phyloP scores from a whole-genome alignment of 2,329 filamentous ascomycete species.

The Zelopaecilomyces penicillatus region DNA sequence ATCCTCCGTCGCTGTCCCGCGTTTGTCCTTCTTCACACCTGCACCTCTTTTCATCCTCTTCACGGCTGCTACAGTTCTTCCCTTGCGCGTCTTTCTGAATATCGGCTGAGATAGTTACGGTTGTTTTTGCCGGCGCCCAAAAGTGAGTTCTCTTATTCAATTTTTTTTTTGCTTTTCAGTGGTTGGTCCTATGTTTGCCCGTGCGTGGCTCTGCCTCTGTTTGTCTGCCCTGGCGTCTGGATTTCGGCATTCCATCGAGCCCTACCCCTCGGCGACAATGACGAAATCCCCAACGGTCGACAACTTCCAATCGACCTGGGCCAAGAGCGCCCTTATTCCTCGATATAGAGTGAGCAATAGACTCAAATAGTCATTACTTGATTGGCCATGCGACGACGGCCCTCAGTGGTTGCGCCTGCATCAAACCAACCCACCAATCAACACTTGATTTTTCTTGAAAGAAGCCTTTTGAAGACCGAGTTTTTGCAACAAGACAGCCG shows the following conservation, averaged over 20 bases:
- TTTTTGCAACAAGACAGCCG: too few species aligned
- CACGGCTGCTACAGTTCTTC: constrained; percentile 37
- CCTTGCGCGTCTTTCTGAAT: constrained; percentile 38
- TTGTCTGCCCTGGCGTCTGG: constrained; percentile 8
- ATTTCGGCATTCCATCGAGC: constrained; percentile 5
- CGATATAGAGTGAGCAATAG: too few species aligned
- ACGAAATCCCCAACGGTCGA: constrained; percentile 3
- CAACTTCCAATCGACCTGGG: background rate
- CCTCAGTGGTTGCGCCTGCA: too few species aligned
- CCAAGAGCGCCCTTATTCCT: background rate
- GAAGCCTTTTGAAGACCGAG: too few species aligned
- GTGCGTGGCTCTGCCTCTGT: constrained; percentile 8
- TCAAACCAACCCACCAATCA: too few species aligned
- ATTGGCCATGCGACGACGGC: too few species aligned
- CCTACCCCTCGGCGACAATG: constrained; percentile 10
- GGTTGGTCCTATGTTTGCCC: constrained; percentile 14
- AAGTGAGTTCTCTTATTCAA: constrained; percentile 35
- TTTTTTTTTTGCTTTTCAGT: constrained; percentile 12
- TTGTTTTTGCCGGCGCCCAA: constrained; percentile 45
- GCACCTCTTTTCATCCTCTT: constrained; percentile 27
- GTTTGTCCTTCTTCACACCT: constrained; percentile 20
- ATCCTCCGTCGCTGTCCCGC: constrained; percentile 26
- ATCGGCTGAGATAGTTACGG: constrained; percentile 34
- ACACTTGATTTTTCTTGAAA: too few species aligned
- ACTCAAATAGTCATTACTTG: too few species aligned